Conservation (phyloP, 176 grass and related monocot species). For the Raddia distichophylla region DNA sequence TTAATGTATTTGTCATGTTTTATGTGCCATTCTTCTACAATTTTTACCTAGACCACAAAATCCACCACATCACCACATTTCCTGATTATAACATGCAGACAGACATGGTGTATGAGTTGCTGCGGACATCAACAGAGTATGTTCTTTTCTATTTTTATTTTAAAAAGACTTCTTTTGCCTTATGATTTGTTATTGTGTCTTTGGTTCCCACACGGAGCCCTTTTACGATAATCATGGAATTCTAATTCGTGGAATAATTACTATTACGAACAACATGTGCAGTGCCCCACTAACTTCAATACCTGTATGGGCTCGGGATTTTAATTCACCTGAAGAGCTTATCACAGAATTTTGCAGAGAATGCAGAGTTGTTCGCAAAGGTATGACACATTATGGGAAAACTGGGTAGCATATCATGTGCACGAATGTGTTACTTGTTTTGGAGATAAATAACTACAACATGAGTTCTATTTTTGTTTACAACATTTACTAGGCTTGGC, state of each 20-base stretch:
- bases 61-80: not conserved
- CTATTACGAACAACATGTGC: conserved; percentile 27
- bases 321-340: conserved; percentile 87
- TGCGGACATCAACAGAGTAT: conserved; percentile 93
- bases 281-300: conserved; percentile 91
- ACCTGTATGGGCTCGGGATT: conserved; percentile 91
- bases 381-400: conserved; percentile 40
- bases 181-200: not conserved
- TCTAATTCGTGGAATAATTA: conserved; percentile 6
- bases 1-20: conserved; percentile 14
- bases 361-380: conserved; percentile 98
- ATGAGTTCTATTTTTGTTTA: conserved; percentile 5
- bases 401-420: not conserved
- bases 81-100: conserved; percentile 66
- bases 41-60: conserved; percentile 12
- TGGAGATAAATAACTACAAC: not conserved
- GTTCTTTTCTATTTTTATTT: conserved; percentile 29
- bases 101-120: conserved; percentile 97
- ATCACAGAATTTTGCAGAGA: conserved; percentile 97
- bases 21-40: not conserved
- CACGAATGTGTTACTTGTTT: conserved; percentile 19
- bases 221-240: not conserved
- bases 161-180: not conserved
- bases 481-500: conserved; percentile 68
- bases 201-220: not conserved